phyloP scores from a whole-genome alignment of 352 stramenopile species.

The Thraustochytrium sp. region DNA sequence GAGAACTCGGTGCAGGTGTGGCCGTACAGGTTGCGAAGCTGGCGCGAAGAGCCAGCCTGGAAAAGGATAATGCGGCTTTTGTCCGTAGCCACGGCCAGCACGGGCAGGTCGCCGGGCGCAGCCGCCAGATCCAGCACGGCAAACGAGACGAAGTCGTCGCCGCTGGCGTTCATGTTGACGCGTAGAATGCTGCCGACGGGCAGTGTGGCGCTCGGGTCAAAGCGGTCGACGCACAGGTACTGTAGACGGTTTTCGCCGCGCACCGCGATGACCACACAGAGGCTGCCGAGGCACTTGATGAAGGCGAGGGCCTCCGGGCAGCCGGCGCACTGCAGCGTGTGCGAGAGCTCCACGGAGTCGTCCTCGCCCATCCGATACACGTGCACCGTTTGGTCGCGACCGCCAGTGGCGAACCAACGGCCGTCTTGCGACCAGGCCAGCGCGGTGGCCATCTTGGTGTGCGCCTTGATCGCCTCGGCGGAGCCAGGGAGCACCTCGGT shows the following conservation, averaged over 20 bases:
- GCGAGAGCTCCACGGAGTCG: neutral
- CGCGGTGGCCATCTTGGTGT: neutral
- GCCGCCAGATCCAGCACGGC: conserved; percentile 7
- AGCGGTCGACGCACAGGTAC: neutral
- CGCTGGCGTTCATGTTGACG: conserved; percentile 31
- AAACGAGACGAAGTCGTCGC: conserved; percentile 34
- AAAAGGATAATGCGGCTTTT: conserved; percentile 40
- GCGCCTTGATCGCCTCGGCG: neutral
- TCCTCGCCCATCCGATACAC: neutral
- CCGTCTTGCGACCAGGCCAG: neutral
- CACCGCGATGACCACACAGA: neutral
- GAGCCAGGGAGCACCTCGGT: neutral
- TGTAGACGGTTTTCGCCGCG: neutral
- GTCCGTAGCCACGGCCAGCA: conserved; percentile 8
- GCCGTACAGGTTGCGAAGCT: conserved; percentile 22
- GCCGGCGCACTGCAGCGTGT: neutral
- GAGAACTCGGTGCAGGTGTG: conserved; percentile 10
- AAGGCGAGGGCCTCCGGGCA: conserved; percentile 20
- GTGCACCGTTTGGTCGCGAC: neutral
- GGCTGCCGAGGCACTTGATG: neutral
- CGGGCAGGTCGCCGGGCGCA: neutral
- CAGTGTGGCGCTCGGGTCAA: neutral
- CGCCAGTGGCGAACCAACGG: neutral
- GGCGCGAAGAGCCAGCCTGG: neutral
- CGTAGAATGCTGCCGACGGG: neutral